Percentiles rank a stretch among this genome's conserved stretches.
Evolutionary conservation across 139 green algal genomes (phyloP).

Genomic region (Asterochloris sp.): DNA sequence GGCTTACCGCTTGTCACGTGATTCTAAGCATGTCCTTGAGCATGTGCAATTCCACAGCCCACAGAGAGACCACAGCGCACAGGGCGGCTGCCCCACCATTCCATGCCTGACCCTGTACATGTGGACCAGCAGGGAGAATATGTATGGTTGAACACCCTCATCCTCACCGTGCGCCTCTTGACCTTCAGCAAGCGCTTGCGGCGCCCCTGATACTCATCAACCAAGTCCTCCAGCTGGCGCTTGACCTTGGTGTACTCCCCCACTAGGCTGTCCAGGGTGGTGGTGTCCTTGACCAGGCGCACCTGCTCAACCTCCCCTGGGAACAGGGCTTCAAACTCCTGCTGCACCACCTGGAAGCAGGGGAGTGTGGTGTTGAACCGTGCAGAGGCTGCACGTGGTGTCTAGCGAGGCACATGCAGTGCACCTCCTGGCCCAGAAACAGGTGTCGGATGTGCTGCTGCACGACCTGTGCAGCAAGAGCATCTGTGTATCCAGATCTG

Average conservation of each 20-base stretch:
- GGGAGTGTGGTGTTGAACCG: too few relatives aligned
- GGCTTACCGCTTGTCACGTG: too few relatives aligned
- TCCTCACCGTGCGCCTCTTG: constrained; percentile 29
- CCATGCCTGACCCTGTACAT: not conserved
- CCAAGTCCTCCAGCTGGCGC: constrained; percentile 38
- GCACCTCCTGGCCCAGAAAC: too few relatives aligned
- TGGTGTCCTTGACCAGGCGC: constrained; percentile 39
- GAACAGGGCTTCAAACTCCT: constrained; percentile 21
- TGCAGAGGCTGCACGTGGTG: too few relatives aligned
- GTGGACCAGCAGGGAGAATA: not conserved
- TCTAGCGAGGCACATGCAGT: too few relatives aligned
- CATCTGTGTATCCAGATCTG: too few relatives aligned
- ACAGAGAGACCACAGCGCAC: too few relatives aligned
- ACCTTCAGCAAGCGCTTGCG: constrained; percentile 29
- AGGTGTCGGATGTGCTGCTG: too few relatives aligned
- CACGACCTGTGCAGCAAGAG: too few relatives aligned
- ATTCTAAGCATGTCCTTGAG: too few relatives aligned
- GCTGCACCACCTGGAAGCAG: constrained; percentile 15
- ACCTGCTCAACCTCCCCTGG: constrained; percentile 21
- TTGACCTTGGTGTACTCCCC: constrained; percentile 36
- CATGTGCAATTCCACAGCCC: too few relatives aligned
- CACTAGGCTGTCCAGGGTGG: constrained; percentile 33
- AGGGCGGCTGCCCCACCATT: not conserved
- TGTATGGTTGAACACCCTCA: not conserved
- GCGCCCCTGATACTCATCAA: constrained; percentile 46